Conservation (phyloP, 768 basidiomycete species). For the Termitomyces sp. region DNA sequence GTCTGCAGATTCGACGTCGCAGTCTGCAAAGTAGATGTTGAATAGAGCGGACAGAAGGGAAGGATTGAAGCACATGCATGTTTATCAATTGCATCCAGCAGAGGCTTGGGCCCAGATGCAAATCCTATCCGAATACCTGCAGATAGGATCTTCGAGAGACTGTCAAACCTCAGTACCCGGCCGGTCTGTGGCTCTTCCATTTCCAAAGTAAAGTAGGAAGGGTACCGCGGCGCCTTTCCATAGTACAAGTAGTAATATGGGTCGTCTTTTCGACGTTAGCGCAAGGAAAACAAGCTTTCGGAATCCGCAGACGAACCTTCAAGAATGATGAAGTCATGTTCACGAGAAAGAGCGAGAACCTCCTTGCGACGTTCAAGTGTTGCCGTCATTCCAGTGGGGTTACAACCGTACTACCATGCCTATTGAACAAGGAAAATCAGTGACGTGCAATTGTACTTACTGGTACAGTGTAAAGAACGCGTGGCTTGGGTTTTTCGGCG, state of each 20-base stretch:
- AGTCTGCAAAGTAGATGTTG: slow-evolving; percentile 7
- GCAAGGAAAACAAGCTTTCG: neutral
- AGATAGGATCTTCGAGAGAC: slow-evolving; percentile 74
- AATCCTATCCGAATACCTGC: slow-evolving; percentile 77
- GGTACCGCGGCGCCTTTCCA: slow-evolving; percentile 51
- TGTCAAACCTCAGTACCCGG: slow-evolving; percentile 80
- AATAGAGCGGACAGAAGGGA: neutral
- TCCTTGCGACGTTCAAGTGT: slow-evolving; percentile 60
- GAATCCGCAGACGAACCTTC: slow-evolving; percentile 48
- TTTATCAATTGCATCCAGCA: slow-evolving; percentile 62
- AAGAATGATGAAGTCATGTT: slow-evolving; percentile 73
- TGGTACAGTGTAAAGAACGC: slow-evolving; percentile 72
- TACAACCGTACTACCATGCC: slow-evolving; percentile 66
- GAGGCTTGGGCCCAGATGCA: slow-evolving; percentile 58
- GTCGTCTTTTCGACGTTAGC: slow-evolving; percentile 44
- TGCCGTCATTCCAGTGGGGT: slow-evolving; percentile 77
- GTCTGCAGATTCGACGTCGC: slow-evolving; percentile 56
- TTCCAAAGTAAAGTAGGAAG: slow-evolving; percentile 80
- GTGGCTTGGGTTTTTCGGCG: slow-evolving; percentile 58
- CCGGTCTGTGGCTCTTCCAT: slow-evolving; percentile 56
- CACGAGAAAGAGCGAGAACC: slow-evolving; percentile 59
- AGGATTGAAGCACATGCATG: slow-evolving; percentile 38
- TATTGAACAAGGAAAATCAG: neutral
- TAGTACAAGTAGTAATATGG: slow-evolving; percentile 76
- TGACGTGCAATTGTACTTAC: slow-evolving; percentile 30